Conservation (phyloP, 202 grass and related monocot genomes). For the Setaria italica region DNA sequence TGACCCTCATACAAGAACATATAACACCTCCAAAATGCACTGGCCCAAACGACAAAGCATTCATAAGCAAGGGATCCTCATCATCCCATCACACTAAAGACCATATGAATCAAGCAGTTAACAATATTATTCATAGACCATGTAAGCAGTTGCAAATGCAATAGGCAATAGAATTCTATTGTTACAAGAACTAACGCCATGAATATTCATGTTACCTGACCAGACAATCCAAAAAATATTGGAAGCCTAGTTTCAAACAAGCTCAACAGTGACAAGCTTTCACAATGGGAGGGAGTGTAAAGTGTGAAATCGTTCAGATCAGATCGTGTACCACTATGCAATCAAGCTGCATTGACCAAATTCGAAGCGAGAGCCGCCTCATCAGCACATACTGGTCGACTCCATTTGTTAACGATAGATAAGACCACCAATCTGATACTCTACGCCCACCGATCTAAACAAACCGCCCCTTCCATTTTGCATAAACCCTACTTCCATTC, state of each 20-base stretch:
- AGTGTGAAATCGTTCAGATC: neutral
- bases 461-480: neutral
- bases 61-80: too few species aligned
- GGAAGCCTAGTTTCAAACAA: neutral
- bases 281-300: neutral
- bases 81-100: too few species aligned
- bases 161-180: too few species aligned
- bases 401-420: neutral
- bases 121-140: too few species aligned
- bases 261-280: neutral
- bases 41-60: too few species aligned
- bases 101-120: too few species aligned
- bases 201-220: neutral
- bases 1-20: too few species aligned
- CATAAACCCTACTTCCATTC: constrained; percentile 28
- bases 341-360: constrained; percentile 16
- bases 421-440: neutral
- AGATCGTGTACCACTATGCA: neutral
- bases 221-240: neutral
- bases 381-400: neutral
- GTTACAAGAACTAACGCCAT: neutral
- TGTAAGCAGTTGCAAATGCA: too few species aligned
- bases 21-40: too few species aligned
- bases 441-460: constrained; percentile 16
- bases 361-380: neutral